These are phyloP conservation scores for Helotiales sp. DNA, from an alignment of 2,329 filamentous ascomycete genomes.

Conservation along the genomic window DNA sequence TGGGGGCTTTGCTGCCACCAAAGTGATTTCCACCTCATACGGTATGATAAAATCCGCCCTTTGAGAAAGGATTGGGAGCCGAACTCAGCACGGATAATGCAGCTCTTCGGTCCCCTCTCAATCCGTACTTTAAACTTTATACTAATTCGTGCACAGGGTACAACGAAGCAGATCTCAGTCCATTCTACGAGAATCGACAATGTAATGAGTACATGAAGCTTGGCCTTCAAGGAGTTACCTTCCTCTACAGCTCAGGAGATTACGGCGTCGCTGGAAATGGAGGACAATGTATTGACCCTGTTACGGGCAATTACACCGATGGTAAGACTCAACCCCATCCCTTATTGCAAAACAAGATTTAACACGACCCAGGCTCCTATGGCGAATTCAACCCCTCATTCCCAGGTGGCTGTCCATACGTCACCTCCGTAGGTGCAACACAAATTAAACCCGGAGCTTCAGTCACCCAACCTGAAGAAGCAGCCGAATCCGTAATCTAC, in stretches of 20 bases:
- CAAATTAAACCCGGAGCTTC: slow-evolving; percentile 38
- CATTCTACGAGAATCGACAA: slow-evolving; percentile 3
- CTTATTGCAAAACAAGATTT: neutral
- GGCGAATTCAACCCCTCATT: slow-evolving; percentile 7
- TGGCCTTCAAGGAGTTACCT: slow-evolving; percentile 4
- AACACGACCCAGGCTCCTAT: neutral
- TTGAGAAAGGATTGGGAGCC: too few relatives aligned
- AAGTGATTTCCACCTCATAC: slow-evolving; percentile 11
- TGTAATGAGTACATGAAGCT: slow-evolving; percentile 12
- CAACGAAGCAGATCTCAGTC: slow-evolving; percentile 9
- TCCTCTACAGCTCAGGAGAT: slow-evolving; percentile 10
- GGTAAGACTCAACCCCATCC: neutral
- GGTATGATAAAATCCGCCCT: too few relatives aligned
- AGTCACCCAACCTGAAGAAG: slow-evolving; percentile 40
- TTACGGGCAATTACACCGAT: slow-evolving; percentile 1
- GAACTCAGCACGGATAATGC: too few relatives aligned
- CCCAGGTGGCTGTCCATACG: slow-evolving; percentile 4
- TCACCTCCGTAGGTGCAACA: slow-evolving; percentile 9
- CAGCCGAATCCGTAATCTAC: slow-evolving; percentile 64
- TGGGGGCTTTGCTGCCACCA: slow-evolving; percentile 14
- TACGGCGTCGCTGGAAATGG: slow-evolving; percentile 12
- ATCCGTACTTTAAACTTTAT: too few relatives aligned
- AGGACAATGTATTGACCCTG: slow-evolving; percentile 4
- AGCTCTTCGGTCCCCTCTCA: too few relatives aligned
- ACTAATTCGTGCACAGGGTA: too few relatives aligned